Base-by-base conservation (phyloP, 2,329 filamentous ascomycete species). In the Aspergillus aculeatinus region DNA sequence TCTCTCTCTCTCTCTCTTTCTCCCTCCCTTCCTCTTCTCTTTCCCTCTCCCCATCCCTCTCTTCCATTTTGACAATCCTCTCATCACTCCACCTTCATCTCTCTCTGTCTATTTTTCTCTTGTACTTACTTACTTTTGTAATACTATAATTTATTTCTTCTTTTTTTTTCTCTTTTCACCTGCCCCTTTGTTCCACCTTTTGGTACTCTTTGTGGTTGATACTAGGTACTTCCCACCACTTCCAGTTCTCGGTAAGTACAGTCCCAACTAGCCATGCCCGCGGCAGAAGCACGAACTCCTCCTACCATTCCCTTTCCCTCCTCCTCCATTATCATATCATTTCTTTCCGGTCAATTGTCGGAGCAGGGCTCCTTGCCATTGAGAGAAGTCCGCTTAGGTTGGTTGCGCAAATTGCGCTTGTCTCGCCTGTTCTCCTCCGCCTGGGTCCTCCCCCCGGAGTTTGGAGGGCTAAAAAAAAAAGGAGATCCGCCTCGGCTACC, bases 1-100 rank as follows among this genome's bases (percentile, higher is more conserved):
- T 59, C 64, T 58, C 65, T 64, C 59, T 65, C 60, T 66, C 62
- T 61, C 60, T 64, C 60, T 63, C 23, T 65, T 63, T 64, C 57
- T 62, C 59, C 62, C 58, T 63, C 58, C 51, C 48, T 54, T 48
- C 33, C 27, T 48, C 54, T 44, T 59, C 59, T 65, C 5, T 42
- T 23, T 31, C 44, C 48, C 54, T 54, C 33, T 56, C 42, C 60
- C 39, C 44, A 29, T 62, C 55, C 51, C 58, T 29, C 48, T 54
- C 44, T 50, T 55, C n/a, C 21, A 44, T 44, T 16, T 16, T 29
- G 33, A 35, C 39, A 44, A 44, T 16, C 6, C 39, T 9, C 16
- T 19, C 39, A 16, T 50, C 56, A 53, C 33, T 56, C 42, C 60
- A 42, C 48, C 29, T 62, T 51, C 54, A 57, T 35, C 48, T 54